phyloP scores from a whole-genome alignment of 768 basidiomycete species.

The Termitomyces sp. region DNA sequence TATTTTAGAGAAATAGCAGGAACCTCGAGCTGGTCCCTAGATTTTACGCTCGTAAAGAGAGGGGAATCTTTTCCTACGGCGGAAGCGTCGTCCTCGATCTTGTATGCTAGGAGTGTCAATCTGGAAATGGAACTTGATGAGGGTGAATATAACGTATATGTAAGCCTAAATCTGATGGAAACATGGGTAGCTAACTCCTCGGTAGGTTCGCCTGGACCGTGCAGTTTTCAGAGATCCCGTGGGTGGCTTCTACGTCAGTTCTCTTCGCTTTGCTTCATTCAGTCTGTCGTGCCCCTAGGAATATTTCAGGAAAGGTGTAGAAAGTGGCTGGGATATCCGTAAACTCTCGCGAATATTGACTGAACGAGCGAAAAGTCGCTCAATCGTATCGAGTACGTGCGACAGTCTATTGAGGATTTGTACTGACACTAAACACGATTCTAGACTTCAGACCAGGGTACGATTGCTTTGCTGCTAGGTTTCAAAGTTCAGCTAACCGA shows the following conservation, averaged over 20 bases:
- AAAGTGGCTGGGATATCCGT: constrained; percentile 29
- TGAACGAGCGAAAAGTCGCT: constrained; percentile 38
- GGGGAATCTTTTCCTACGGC: constrained; percentile 33
- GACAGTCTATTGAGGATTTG: background rate
- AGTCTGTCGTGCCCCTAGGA: constrained; percentile 5
- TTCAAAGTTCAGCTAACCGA: background rate
- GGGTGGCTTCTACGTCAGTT: background rate
- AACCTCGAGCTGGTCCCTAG: constrained; percentile 38
- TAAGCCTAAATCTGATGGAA: constrained; percentile 12
- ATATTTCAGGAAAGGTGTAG: constrained; percentile 19
- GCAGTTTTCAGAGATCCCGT: constrained; percentile 17
- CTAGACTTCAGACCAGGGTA: constrained; percentile 31
- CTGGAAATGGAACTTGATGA: constrained; percentile 34
- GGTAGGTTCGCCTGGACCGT: constrained; percentile 28
- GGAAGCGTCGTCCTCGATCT: constrained; percentile 28
- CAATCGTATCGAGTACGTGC: constrained; percentile 39
- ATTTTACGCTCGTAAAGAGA: constrained; percentile 45
- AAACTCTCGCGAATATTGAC: constrained; percentile 36
- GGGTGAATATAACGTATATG: constrained; percentile 41
- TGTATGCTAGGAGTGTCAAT: constrained; percentile 35
- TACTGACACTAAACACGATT: background rate
- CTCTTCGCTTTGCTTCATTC: background rate
- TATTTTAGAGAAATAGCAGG: constrained; percentile 45
- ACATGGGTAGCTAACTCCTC: background rate
- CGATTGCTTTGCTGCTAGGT: background rate